A percentile compares a stretch with the other conserved stretches of the same genome.
Conservation (phyloP, 2,329 filamentous ascomycete species). For the Colletotrichum noveboracense region DNA sequence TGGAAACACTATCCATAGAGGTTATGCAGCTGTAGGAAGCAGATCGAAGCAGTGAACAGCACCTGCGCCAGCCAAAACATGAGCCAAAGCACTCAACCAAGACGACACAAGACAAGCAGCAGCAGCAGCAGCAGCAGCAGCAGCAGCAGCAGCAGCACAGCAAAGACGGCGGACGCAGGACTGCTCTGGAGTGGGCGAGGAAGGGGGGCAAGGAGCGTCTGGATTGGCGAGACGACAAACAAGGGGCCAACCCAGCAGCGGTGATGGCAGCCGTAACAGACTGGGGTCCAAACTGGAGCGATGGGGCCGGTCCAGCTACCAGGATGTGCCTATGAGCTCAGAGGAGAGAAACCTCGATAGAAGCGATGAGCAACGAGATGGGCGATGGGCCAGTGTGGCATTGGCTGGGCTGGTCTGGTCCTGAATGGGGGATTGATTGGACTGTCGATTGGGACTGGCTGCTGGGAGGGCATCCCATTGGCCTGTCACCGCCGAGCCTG, state of each 20-base stretch:
- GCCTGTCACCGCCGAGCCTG: not conserved
- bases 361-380: not conserved
- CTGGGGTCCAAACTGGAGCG: not conserved
- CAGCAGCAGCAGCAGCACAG: not conserved
- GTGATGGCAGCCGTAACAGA: conserved; percentile 15
- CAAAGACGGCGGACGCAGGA: not conserved
- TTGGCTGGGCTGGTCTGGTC: not conserved
- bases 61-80: not conserved
- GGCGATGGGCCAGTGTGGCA: conserved; percentile 1
- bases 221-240: conserved; percentile 13
- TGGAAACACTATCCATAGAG: not conserved
- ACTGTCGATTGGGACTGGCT: not conserved
- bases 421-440: not conserved
- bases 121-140: not conserved
- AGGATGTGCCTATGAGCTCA: not conserved
- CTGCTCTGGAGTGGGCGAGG: not conserved
- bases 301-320: not conserved
- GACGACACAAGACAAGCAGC: not conserved
- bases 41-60: not conserved
- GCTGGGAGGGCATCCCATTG: not conserved
- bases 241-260: not conserved
- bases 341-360: not conserved
- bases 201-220: not conserved
- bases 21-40: not conserved
- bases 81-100: not conserved